Percentiles rank a stretch among this genome's conserved stretches.
phyloP scores from a whole-genome alignment of 2,329 filamentous ascomycete genomes.

The Penicillium psychrosexuale region DNA sequence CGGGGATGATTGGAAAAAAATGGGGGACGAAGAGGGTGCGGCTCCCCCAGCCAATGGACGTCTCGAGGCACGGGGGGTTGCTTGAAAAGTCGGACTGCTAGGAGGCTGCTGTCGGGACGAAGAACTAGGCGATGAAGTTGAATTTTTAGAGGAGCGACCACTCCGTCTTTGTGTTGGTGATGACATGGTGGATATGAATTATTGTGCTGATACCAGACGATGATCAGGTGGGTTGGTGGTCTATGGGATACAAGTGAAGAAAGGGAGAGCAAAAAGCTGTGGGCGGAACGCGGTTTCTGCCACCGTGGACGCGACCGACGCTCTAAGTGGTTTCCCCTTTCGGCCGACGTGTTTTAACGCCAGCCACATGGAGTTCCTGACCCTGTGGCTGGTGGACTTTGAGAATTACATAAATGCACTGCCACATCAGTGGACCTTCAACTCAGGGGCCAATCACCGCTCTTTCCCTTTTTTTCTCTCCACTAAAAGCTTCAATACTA shows the following conservation, averaged over 20 bases:
- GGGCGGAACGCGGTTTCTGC: conserved; percentile 23
- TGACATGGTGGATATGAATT: conserved; percentile 38
- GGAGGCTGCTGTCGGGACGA: conserved; percentile 32
- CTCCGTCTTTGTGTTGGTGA: conserved; percentile 44
- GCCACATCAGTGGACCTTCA: conserved; percentile 5
- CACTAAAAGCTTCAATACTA: not conserved
- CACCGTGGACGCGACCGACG: conserved; percentile 25
- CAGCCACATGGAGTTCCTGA: conserved; percentile 3
- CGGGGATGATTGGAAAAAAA: conserved; percentile 70
- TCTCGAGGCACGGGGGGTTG: conserved; percentile 48
- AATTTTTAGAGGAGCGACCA: conserved; percentile 40
- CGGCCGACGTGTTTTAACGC: conserved; percentile 16
- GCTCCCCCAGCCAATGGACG: conserved; percentile 39
- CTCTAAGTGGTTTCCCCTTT: conserved; percentile 35
- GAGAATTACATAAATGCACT: not conserved
- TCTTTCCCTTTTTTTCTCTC: conserved; percentile 2
- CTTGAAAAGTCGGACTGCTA: conserved; percentile 36
- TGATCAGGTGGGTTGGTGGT: conserved; percentile 17
- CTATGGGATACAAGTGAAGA: conserved; percentile 15
- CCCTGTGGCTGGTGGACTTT: not conserved
- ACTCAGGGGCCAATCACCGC: conserved; percentile 9
- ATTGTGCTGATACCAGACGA: conserved; percentile 13
- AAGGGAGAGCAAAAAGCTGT: conserved; percentile 26
- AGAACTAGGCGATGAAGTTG: conserved; percentile 39
- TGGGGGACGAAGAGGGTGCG: conserved; percentile 69